These are phyloP conservation scores for Backusella morwellensis DNA, from an alignment of 192 early-diverging fungal species.

Conservation along the genomic window DNA sequence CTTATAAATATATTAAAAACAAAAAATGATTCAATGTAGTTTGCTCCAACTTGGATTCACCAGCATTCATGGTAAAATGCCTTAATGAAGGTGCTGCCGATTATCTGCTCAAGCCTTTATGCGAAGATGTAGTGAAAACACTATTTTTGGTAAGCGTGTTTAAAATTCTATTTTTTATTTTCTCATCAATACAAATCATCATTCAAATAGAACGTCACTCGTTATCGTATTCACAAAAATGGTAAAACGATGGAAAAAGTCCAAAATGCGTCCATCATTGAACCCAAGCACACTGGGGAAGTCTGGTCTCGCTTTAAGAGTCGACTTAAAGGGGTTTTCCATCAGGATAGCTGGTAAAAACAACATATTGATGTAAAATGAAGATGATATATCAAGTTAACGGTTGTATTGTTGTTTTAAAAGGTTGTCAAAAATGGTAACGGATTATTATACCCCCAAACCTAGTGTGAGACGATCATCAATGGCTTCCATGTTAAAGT, in stretches of 20 bases:
- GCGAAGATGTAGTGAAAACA: slow-evolving; percentile 47
- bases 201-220: slow-evolving; percentile 4
- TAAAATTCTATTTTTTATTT: background rate
- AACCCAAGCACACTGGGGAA: background rate
- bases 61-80: slow-evolving; percentile 43
- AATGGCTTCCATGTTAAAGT: slow-evolving; percentile 12
- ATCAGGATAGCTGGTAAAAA: slow-evolving; percentile 15
- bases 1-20: too few relatives aligned
- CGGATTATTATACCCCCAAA: slow-evolving; percentile 23
- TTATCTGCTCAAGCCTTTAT: slow-evolving; percentile 53
- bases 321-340: slow-evolving; percentile 21
- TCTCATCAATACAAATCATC: background rate
- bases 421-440: slow-evolving; percentile 22
- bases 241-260: background rate
- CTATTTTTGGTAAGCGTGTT: slow-evolving; percentile 48
- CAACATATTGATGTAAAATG: background rate
- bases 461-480: slow-evolving; percentile 16
- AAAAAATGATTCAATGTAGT: slow-evolving; percentile 19
- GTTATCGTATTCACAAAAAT: background rate
- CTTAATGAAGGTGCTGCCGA: slow-evolving; percentile 54
- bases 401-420: background rate
- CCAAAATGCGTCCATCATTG: background rate
- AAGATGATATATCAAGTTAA: too few relatives aligned
- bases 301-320: slow-evolving; percentile 17
- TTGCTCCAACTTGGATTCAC: slow-evolving; percentile 35